phyloP scores from a whole-genome alignment of 2,329 filamentous ascomycete species.

The Ascochyta clinopodiicola region DNA sequence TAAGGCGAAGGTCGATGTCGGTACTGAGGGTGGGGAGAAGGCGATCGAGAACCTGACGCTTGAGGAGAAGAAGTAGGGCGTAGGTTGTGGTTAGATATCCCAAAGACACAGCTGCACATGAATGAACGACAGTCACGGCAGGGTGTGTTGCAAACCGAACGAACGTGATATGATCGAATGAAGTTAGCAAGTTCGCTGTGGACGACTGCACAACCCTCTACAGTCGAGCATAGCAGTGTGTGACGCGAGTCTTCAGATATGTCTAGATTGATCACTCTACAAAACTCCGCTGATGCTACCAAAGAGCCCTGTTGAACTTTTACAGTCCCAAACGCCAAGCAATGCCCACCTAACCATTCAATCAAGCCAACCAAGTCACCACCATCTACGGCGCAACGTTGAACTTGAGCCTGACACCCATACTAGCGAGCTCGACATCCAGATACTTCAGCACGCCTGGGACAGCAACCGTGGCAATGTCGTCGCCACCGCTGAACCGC shows the following conservation, averaged over 20 bases:
- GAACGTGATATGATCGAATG: background rate
- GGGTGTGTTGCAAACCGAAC: background rate
- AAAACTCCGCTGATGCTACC: constrained; percentile 17
- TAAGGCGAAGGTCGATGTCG: constrained; percentile 52
- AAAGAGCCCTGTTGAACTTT: constrained; percentile 16
- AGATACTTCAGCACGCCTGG: constrained; percentile 91
- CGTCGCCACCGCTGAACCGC: constrained; percentile 85
- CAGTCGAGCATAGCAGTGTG: background rate
- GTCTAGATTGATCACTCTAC: background rate
- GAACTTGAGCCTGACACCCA: constrained; percentile 96
- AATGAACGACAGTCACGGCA: background rate
- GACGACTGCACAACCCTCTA: background rate
- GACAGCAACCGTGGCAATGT: constrained; percentile 90
- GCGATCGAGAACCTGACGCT: constrained; percentile 43
- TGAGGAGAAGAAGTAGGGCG: constrained; percentile 30
- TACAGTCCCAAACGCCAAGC: constrained; percentile 19
- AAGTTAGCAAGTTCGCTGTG: background rate
- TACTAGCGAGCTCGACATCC: constrained; percentile 93
- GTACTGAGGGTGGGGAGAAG: constrained; percentile 44
- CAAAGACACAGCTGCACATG: background rate
- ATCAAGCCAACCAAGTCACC: background rate
- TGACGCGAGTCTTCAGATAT: background rate
- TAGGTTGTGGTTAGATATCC: background rate
- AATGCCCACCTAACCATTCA: constrained; percentile 12
- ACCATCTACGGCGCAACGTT: constrained; percentile 65